These are phyloP conservation scores for Schizopora paradoxa DNA, from an alignment of 1,284 basidiomycete genomes.

Conservation along the genomic window DNA sequence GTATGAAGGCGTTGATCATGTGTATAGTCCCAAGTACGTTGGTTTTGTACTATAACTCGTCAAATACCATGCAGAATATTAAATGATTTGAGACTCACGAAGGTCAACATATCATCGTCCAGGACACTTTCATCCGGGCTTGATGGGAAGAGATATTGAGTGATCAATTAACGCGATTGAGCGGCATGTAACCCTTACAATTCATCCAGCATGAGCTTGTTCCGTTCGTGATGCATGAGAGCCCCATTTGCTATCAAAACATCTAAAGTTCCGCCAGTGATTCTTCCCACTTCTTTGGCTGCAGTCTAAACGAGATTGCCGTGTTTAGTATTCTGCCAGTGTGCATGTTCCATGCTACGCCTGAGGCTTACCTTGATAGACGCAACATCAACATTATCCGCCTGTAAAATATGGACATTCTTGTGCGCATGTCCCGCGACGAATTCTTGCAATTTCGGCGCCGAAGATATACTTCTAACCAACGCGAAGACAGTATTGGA, in stretches of 20 bases:
- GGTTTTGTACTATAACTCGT: constrained; percentile 22
- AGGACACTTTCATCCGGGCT: constrained; percentile 14
- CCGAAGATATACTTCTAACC: constrained; percentile 24
- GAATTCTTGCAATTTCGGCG: constrained; percentile 17
- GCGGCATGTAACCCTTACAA: constrained; percentile 15
- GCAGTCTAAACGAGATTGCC: constrained; percentile 11
- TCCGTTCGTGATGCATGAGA: constrained; percentile 9
- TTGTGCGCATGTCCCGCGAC: constrained; percentile 13
- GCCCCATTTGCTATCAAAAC: constrained; percentile 32
- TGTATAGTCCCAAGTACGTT: constrained; percentile 35
- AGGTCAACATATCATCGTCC: constrained; percentile 21
- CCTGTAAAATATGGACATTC: constrained; percentile 29
- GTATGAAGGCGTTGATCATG: constrained; percentile 34
- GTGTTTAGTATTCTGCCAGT: not conserved
- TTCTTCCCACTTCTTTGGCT: constrained; percentile 21
- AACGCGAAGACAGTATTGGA: constrained; percentile 30
- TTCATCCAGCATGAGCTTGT: constrained; percentile 16
- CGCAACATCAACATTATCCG: constrained; percentile 27
- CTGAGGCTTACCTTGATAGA: constrained; percentile 22
- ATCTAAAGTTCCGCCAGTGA: constrained; percentile 30
- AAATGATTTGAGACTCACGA: constrained; percentile 20
- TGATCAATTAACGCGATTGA: not conserved
- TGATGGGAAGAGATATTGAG: too few relatives aligned
- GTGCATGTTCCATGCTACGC: not conserved
- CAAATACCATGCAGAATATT: not conserved